These are phyloP conservation scores for Westerdykella aurantiaca DNA, from an alignment of 2,329 filamentous ascomycete genomes.

Conservation along the genomic window DNA sequence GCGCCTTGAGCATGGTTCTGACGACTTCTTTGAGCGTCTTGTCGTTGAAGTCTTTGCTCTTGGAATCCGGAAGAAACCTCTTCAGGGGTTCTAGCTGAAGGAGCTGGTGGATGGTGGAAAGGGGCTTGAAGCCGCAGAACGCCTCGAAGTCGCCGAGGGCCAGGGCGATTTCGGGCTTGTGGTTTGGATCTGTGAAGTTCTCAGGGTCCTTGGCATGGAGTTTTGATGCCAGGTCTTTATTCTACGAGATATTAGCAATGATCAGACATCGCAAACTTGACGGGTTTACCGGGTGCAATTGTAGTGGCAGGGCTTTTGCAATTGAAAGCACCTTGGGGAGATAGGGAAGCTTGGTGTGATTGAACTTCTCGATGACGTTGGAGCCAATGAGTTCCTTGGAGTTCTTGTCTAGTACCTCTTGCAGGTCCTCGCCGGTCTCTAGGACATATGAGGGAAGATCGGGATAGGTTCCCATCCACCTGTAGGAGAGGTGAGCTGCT, in stretches of 20 bases:
- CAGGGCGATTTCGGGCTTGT: slow-evolving; percentile 75
- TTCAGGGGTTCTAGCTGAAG: slow-evolving; percentile 53
- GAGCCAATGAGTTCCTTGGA: slow-evolving; percentile 60
- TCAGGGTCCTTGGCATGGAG: slow-evolving; percentile 60
- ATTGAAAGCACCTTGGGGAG: slow-evolving; percentile 74
- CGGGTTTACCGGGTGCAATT: slow-evolving; percentile 56
- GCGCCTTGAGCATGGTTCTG: slow-evolving; percentile 50
- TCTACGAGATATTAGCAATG: slow-evolving; percentile 21
- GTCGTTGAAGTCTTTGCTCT: slow-evolving; percentile 48
- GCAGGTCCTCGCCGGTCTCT: slow-evolving; percentile 57
- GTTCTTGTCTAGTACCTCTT: slow-evolving; percentile 58
- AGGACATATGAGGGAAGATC: slow-evolving; percentile 61
- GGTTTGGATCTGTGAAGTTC: slow-evolving; percentile 65
- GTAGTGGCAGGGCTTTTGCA: slow-evolving; percentile 66
- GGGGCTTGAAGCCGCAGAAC: slow-evolving; percentile 68
- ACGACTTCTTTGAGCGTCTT: slow-evolving; percentile 54
- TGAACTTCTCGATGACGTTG: slow-evolving; percentile 56
- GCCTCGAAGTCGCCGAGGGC: slow-evolving; percentile 67
- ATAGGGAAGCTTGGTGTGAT: slow-evolving; percentile 60
- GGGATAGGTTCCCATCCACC: slow-evolving; percentile 72
- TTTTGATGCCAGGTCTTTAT: slow-evolving; percentile 59
- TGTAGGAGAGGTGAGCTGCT: slow-evolving; percentile 12
- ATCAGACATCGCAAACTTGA: not conserved
- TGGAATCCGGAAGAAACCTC: slow-evolving; percentile 46
- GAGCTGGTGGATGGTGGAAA: slow-evolving; percentile 54